Evolutionary conservation across 73 alveolate genomes (phyloP).

Genomic region (Symbiodinium pilosum): DNA sequence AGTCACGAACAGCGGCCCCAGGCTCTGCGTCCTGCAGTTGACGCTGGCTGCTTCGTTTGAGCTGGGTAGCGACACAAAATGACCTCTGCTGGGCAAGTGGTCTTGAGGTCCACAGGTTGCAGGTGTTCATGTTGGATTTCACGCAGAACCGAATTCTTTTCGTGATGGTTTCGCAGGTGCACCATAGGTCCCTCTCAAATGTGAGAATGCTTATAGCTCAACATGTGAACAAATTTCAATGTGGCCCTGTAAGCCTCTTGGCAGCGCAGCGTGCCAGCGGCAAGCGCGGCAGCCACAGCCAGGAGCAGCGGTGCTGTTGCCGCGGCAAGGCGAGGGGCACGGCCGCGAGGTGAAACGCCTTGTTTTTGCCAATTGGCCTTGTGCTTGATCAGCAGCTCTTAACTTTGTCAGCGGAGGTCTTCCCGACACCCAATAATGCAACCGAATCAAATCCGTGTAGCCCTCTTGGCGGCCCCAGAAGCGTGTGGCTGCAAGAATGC

Average conservation of each 20-base stretch:
- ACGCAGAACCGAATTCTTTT: no score
- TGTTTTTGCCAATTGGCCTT: background rate
- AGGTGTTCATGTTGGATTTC: background rate
- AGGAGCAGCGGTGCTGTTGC: background rate
- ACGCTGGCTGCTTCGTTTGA: background rate
- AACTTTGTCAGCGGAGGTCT: no score
- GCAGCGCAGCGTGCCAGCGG: background rate
- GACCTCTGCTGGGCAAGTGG: background rate
- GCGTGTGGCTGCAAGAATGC: background rate
- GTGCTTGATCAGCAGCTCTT: no score
- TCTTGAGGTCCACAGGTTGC: background rate
- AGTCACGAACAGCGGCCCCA: background rate
- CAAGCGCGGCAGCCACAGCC: background rate
- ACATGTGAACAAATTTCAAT: no score
- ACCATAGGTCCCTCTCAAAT: no score
- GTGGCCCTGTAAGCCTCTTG: background rate
- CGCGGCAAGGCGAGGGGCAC: background rate
- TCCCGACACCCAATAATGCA: no score
- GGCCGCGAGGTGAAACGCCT: background rate
- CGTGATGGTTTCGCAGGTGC: no score
- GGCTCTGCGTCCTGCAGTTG: background rate
- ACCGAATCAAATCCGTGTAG: no score
- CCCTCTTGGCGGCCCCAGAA: background rate
- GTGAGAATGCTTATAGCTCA: no score
- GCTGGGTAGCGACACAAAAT: background rate